These are phyloP conservation scores for Leptographium flavum DNA, from an alignment of 2,329 filamentous ascomycete genomes.

Conservation along the genomic window DNA sequence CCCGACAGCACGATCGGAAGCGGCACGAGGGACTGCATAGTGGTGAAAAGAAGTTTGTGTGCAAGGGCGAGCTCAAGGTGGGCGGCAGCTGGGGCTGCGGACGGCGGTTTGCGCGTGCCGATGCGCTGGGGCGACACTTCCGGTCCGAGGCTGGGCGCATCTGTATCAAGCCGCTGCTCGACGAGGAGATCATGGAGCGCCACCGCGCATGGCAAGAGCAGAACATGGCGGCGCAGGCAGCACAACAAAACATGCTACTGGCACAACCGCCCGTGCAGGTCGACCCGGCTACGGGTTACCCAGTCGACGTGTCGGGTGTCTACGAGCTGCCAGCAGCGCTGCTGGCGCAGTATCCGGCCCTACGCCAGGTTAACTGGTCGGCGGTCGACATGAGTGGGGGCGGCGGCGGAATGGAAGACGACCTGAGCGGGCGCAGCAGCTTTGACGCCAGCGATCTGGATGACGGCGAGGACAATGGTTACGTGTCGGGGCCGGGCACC, in stretches of 20 bases:
- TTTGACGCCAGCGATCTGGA: conserved; percentile 73
- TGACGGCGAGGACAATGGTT: conserved; percentile 57
- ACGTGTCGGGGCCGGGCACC: conserved; percentile 48
- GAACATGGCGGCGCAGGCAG: conserved; percentile 40
- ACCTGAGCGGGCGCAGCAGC: conserved; percentile 63
- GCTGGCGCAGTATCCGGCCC: conserved; percentile 78
- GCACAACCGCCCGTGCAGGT: conserved; percentile 36
- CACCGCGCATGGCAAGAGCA: conserved; percentile 65
- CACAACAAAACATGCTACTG: conserved; percentile 45
- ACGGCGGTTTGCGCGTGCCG: conserved; percentile 82
- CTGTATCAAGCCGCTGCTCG: conserved; percentile 92
- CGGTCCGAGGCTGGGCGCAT: conserved; percentile 87
- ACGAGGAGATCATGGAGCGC: conserved; percentile 79
- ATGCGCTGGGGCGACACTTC: conserved; percentile 89
- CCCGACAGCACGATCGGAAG: conserved; percentile 92
- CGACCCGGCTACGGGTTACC: conserved; percentile 44
- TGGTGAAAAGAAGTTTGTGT: conserved; percentile 97
- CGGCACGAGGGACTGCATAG: conserved; percentile 92
- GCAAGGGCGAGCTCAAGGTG: conserved; percentile 76
- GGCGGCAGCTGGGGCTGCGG: conserved; percentile 85
- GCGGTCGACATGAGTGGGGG: conserved; percentile 48
- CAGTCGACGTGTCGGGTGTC: conserved; percentile 38
- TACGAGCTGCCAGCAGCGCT: conserved; percentile 75
- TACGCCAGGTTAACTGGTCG: conserved; percentile 83
- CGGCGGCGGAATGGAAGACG: conserved; percentile 60